A percentile compares a stretch with the other conserved stretches of the same genome.
Evolutionary conservation across 805 yeast genomes (phyloP).

Genomic region (Priceomyces medius): DNA sequence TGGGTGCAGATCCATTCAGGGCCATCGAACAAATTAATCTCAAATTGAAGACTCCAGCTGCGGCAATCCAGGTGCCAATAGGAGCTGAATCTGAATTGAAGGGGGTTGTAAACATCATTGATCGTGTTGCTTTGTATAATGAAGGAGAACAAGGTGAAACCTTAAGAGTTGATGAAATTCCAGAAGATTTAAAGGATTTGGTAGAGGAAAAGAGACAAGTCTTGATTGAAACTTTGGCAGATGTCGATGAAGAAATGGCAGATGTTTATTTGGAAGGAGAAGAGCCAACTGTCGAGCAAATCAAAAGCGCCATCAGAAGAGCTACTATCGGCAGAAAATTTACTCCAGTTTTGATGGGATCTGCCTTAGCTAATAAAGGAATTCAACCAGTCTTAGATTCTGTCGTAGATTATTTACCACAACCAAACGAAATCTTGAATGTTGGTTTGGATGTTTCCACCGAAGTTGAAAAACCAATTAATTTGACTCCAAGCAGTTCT

Average conservation of each 20-base stretch:
- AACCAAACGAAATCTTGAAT: conserved; percentile 90
- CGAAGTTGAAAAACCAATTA: conserved; percentile 62
- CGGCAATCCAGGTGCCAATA: conserved; percentile 97
- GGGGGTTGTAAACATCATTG: conserved; percentile 91
- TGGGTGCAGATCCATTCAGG: conserved; percentile 97
- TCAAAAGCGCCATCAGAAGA: conserved; percentile 86
- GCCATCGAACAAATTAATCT: conserved; percentile 88
- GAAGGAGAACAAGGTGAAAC: conserved; percentile 89
- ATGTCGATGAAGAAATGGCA: conserved; percentile 96
- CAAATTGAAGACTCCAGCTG: conserved; percentile 90
- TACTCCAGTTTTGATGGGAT: conserved; percentile 99
- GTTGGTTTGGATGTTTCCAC: conserved; percentile 77
- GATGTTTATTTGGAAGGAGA: conserved; percentile 87
- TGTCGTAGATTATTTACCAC: conserved; percentile 91
- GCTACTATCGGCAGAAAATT: conserved; percentile 93
- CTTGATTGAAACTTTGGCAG: conserved; percentile 92
- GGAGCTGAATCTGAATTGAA: conserved; percentile 83
- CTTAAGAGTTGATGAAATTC: conserved; percentile 62
- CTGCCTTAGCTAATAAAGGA: conserved; percentile 96
- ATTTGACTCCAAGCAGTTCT: conserved; percentile 66
- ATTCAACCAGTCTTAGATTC: conserved; percentile 95
- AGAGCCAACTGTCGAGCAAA: conserved; percentile 81
- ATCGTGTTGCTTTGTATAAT: conserved; percentile 82
- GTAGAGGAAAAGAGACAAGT: conserved; percentile 87
- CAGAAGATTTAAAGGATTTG: conserved; percentile 73